A percentile compares a stretch with the other conserved stretches of the same genome.
Evolutionary conservation across 2,329 filamentous ascomycete genomes (phyloP).

Genomic region (Penicillium sp.): DNA sequence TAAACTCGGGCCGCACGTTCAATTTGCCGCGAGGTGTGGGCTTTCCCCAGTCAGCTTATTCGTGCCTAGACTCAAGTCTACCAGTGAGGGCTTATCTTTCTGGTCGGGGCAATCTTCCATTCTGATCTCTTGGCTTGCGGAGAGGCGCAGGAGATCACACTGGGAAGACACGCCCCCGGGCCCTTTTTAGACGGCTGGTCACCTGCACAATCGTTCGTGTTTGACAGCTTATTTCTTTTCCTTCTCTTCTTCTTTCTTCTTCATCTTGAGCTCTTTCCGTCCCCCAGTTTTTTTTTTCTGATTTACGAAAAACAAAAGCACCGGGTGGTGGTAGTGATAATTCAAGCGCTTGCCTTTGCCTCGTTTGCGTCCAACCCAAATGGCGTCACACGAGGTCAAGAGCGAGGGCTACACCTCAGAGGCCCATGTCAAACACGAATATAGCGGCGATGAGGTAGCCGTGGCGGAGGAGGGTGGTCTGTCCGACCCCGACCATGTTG

Average conservation of each 20-base stretch:
- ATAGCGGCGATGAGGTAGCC: constrained; percentile 21
- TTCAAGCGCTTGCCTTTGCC: background rate
- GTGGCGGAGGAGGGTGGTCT: constrained; percentile 31
- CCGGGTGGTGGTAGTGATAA: background rate
- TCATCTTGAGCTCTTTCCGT: background rate
- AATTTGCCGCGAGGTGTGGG: constrained; percentile 10
- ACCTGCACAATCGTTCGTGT: background rate
- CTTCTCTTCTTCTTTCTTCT: background rate
- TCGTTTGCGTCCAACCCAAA: background rate
- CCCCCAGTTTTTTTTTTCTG: background rate
- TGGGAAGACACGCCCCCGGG: background rate
- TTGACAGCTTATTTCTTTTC: background rate
- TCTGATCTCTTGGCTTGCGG: constrained; percentile 6
- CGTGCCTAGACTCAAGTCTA: background rate
- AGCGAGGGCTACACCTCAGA: constrained; percentile 29
- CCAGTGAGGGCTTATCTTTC: background rate
- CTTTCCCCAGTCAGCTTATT: constrained; percentile 14
- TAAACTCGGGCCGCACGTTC: background rate
- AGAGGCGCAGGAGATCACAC: background rate
- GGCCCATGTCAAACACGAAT: constrained; percentile 23
- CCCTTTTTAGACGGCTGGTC: background rate
- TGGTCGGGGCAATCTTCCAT: constrained; percentile 1
- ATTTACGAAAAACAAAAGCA: too few relatives aligned
- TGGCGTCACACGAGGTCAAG: constrained; percentile 17
- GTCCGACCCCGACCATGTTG: constrained; percentile 33